Base-by-base conservation (phyloP, 306 rosid species). In the Urtica urens region DNA sequence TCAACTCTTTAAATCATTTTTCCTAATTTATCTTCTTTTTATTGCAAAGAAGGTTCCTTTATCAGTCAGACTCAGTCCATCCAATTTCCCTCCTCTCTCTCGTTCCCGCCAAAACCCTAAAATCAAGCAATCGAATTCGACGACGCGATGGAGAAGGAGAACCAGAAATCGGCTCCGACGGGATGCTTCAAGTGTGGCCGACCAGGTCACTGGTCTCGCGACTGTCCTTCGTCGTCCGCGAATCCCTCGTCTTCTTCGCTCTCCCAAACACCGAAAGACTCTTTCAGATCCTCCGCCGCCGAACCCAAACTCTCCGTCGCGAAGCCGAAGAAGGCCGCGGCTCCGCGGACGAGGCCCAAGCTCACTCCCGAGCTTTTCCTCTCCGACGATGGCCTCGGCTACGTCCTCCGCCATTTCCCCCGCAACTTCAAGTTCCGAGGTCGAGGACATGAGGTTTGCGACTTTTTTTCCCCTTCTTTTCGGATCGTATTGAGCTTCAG, bases 171-270 rank as follows among this genome's bases (percentile, higher is more conserved):
- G 23, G 56, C 74, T 14, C 77, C 87, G n/a, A 84, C 97, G 0
- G 97, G 97, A 0, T 90, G 99, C 71, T 85, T 56, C 93, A 90
- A 85, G 71, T 90, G 99, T 38, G 99, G 99, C 22, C 72, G 79
- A 34, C 95, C 99, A 7, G 99, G 99, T 43, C 99, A 90, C 66
- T 90, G 99, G 99, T 79, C 99, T 2, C 92, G 95, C 1, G 99
- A 90, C 58, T 90, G 95, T 38, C 95, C 94, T 23, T 72, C 77
- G 62, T 70, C 97, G 11, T 50, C 76, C 53, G 23, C 75, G 0
- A 51, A 34, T 25, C 65, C 72, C 3, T 54, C 38, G 23, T 28
- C 40, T 7, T 29, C 49, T 8, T 33, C 50, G 1, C 19, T 25
- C 39, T 6, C 25, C 57, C 0, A 10, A 35, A 37, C 47, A 69